Evolutionary conservation across 257 asterid species (phyloP).

Genomic region (Primulina tabacum): DNA sequence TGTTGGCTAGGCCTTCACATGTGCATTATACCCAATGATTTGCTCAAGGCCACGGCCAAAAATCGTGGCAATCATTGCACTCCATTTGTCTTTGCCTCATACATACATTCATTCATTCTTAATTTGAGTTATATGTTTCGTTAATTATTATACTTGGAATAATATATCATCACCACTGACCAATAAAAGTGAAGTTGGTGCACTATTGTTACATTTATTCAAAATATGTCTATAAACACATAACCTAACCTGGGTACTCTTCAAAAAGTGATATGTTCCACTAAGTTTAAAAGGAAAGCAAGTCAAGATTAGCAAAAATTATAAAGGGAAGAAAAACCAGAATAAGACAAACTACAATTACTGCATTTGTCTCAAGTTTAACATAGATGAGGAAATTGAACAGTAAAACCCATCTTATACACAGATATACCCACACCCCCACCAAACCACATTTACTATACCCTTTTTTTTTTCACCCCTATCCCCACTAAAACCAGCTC

Average conservation of each 20-base stretch:
- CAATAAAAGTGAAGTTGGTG: not conserved
- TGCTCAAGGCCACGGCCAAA: not conserved
- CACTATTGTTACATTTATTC: too few relatives aligned
- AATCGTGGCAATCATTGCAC: not conserved
- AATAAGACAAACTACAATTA: conserved; percentile 1
- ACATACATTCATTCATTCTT: not conserved
- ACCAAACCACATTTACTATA: conserved; percentile 23
- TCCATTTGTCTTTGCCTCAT: not conserved
- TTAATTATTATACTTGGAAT: too few relatives aligned
- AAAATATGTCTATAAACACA: not conserved
- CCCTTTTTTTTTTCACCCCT: not conserved
- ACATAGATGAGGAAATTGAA: conserved; percentile 17
- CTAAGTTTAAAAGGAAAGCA: too few relatives aligned
- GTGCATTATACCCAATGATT: not conserved
- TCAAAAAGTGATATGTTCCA: too few relatives aligned
- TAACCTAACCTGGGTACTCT: not conserved
- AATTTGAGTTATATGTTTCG: too few relatives aligned
- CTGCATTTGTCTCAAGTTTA: not conserved
- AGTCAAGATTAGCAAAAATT: too few relatives aligned
- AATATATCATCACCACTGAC: not conserved
- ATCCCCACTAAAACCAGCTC: conserved; percentile 18
- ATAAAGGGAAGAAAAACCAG: too few relatives aligned
- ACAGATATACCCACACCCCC: conserved; percentile 35
- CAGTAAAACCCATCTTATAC: conserved; percentile 28
- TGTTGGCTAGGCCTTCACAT: conserved; percentile 1